Evolutionary conservation across 768 basidiomycete genomes (phyloP), one percentile per base, ranked within the genome.

Genomic region (Leccinum sublutescens): DNA sequence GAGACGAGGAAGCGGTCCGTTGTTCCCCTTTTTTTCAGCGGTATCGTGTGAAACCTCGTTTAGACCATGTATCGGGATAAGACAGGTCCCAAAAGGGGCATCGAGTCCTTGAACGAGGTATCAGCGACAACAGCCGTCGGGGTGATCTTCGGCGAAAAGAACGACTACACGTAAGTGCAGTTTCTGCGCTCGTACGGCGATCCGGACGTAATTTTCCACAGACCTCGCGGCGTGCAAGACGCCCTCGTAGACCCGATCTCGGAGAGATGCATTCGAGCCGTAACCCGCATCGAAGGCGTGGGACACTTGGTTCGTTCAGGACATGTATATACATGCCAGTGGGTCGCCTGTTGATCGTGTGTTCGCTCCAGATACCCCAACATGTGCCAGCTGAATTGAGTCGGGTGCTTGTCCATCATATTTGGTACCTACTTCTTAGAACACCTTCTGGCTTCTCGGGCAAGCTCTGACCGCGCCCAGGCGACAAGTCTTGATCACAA

Each of bases 41-140:
- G 36, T 15, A 7, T 50, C 33, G 58, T 47, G 17, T 38, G 7
- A 21, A 58, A 51, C 6, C 17, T 36, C 33, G 27, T 29, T 23
- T 52, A 87, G 86, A 80, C 79, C 1, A 88, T 88, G 86, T 88
- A 88, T 63, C 69, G 76, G 43, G 87, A 88, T 57, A 68, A 71
- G 25, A 79, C 82, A 5, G 87, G 86, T 2, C 74, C 82, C 2
- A 77, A 76, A 12, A 79, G 78, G 58, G 84, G 86, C 6, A 78
- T 88, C 8, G 67, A 75, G 43, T 77, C 76, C 8, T 64, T 88
- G 54, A 75, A 79, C 61, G 62, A 68, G 47, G 52, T 75, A 2
- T 82, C 80, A 56, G 50, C 64, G 11, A 64, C 58, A 21, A 72
- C 78, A 5, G 84, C 85, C 0, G 72, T 86, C 1, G 84, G 85